phyloP scores from a whole-genome alignment of 345 rosid species.

The Eucalyptus curtisii region DNA sequence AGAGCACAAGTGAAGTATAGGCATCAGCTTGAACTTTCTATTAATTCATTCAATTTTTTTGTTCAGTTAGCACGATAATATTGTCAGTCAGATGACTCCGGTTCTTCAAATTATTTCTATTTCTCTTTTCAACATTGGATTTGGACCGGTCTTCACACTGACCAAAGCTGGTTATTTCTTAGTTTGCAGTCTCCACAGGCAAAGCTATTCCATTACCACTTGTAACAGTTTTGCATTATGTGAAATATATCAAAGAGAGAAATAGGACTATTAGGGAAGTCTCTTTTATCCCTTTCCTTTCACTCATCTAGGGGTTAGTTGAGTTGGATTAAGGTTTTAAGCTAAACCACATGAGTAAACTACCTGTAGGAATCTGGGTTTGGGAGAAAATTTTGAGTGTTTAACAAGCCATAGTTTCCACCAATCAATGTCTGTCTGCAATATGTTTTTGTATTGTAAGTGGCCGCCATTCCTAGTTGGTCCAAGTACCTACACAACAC shows the following conservation, averaged over 20 bases:
- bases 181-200: not conserved
- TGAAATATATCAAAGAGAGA: not conserved
- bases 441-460: constrained; percentile 34
- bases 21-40: not conserved
- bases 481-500: constrained; percentile 31
- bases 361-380: constrained; percentile 43
- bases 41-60: not conserved
- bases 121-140: not conserved
- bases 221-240: not conserved
- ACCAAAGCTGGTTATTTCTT: not conserved
- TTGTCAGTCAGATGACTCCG: not conserved
- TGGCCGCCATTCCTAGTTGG: constrained; percentile 50
- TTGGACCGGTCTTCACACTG: not conserved
- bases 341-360: not conserved
- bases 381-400: constrained; percentile 27
- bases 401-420: constrained; percentile 45
- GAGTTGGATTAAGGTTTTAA: not conserved
- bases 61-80: not conserved
- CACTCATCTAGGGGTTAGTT: not conserved
- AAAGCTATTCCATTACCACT: not conserved
- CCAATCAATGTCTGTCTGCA: constrained; percentile 47
- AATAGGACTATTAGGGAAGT: not conserved
- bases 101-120: not conserved
- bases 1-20: not conserved
- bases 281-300: not conserved